These are phyloP conservation scores for Antitrichia curtipendula DNA, from an alignment of 225 moss, liverwort and hornwort genomes.

Conservation along the genomic window DNA sequence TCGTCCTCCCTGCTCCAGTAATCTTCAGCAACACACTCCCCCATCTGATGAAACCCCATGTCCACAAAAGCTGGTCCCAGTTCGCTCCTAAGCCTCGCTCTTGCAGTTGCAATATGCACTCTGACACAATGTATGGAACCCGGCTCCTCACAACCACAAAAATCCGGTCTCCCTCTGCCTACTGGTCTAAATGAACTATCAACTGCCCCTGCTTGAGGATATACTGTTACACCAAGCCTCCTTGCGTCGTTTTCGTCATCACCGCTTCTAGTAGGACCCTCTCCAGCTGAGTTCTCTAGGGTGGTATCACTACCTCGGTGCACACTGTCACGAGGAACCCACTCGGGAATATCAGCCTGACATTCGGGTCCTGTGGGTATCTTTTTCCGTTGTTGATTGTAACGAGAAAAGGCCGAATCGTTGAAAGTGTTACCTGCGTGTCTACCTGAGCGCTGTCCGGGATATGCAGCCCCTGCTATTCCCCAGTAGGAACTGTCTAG, in stretches of 20 bases:
- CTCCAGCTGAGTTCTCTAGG: slow-evolving; percentile 4
- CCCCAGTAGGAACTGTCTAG: slow-evolving; percentile 25
- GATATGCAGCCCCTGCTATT: slow-evolving; percentile 13
- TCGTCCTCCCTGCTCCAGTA: slow-evolving; percentile 70
- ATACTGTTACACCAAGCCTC: slow-evolving; percentile 52
- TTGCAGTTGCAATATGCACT: slow-evolving; percentile 34
- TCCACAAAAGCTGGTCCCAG: slow-evolving; percentile 57
- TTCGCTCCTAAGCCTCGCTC: slow-evolving; percentile 24
- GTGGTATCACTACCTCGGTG: background rate
- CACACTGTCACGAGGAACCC: slow-evolving; percentile 5
- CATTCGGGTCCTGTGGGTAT: slow-evolving; percentile 57
- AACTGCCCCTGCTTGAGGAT: slow-evolving; percentile 28
- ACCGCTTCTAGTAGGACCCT: slow-evolving; percentile 26
- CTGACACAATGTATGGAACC: slow-evolving; percentile 64
- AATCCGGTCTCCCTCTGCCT: slow-evolving; percentile 32
- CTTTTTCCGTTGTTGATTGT: slow-evolving; percentile 37
- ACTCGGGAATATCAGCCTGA: slow-evolving; percentile 37
- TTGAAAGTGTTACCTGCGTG: slow-evolving; percentile 17
- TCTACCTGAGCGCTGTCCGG: slow-evolving; percentile 45
- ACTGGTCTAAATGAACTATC: background rate
- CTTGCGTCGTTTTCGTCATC: slow-evolving; percentile 36
- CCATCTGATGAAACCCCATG: slow-evolving; percentile 78
- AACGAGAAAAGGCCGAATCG: slow-evolving; percentile 23
- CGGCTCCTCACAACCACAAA: slow-evolving; percentile 44
- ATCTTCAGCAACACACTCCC: slow-evolving; percentile 44